Evolutionary conservation across 2,329 filamentous ascomycete genomes (phyloP).

Genomic region (Verticillium tricorpus): DNA sequence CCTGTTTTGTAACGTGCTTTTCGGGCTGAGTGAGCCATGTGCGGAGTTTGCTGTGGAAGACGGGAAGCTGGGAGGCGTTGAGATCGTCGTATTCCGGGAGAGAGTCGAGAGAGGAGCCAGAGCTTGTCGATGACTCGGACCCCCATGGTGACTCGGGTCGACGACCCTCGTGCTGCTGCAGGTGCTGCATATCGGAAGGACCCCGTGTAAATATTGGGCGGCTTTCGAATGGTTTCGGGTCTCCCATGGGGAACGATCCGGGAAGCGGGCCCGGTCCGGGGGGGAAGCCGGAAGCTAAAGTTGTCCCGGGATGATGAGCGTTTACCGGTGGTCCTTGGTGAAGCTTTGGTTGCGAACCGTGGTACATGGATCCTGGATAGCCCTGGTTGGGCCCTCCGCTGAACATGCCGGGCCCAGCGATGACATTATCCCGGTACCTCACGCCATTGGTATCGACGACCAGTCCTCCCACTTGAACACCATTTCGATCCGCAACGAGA

Average conservation of each 20-base stretch:
- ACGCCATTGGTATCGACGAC: slow-evolving; percentile 37
- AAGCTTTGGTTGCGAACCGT: not conserved
- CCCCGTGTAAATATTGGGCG: not conserved
- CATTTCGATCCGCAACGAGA: slow-evolving; percentile 38
- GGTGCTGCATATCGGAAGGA: not conserved
- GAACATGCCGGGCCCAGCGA: slow-evolving; percentile 3
- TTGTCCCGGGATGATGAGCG: not conserved
- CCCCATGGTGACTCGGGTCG: slow-evolving; percentile 26
- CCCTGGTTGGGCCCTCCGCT: not conserved
- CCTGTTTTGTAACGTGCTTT: slow-evolving; percentile 40
- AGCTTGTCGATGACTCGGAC: slow-evolving; percentile 28
- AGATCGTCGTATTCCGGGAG: slow-evolving; percentile 51
- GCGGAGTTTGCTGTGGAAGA: slow-evolving; percentile 37
- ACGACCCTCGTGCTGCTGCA: slow-evolving; percentile 7
- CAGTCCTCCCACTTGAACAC: slow-evolving; percentile 41
- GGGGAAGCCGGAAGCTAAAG: not conserved
- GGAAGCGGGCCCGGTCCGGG: not conserved
- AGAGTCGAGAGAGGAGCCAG: slow-evolving; percentile 36
- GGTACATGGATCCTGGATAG: slow-evolving; percentile 1
- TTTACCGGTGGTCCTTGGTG: not conserved
- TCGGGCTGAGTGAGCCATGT: slow-evolving; percentile 47
- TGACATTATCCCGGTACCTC: slow-evolving; percentile 16
- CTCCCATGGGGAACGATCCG: not conserved
- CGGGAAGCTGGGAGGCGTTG: slow-evolving; percentile 40
- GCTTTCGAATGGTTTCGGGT: not conserved